Evolutionary conservation across 2,329 filamentous ascomycete species (phyloP), one percentile per base, ranked within the genome.

Genomic region (Claviceps pazoutovae): DNA sequence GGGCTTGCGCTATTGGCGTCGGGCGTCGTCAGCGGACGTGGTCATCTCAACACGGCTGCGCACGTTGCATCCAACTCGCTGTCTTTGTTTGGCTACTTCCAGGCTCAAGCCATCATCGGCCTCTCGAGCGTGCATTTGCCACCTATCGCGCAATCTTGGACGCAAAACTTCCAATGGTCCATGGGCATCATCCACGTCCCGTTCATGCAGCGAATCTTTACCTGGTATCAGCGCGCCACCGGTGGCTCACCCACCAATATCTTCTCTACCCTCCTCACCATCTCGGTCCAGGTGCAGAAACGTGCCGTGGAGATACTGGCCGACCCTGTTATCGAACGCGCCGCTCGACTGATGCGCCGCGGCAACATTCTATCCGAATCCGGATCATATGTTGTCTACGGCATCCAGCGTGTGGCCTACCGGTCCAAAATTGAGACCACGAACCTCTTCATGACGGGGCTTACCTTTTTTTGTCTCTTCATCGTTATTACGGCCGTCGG

Each of bases 81-180:
- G 56, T 91, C 90, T 14, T 80, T 96, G 30, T 95, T 95, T 65
- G 80, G 86, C 53, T 95, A 93, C 69, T 95, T 95, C 75, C 90
- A 96, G 68, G 82, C 87, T 3, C 89, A 95, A 68, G 89, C 90
- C 30, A 88, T 95, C 68, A 76, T 95, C 60, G 90, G 89, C 56
- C 83, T 95, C 69, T 86, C 84, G 50, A 79, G 84, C 21, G 84
- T 95, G 14, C 74, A 76, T 47, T 78, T 95, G 48, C 90, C 90
- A 11, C 90, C 90, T 0, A 86, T 95, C 55, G 90, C 94, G 52
- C 78, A 86, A 61, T 78, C 89, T 0, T 96, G 90, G 90, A 95
- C 89, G 1, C 90, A 95, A 70, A 91, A 95, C 69, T 95, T 96
- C 71, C 86, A 94, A 64, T 96, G 90, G 90, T 93, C 84, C 62